Evolutionary conservation across 176 grass and related monocot genomes (phyloP), one percentile per base, ranked within the genome.

Genomic region (Chrysopogon serrulatus): DNA sequence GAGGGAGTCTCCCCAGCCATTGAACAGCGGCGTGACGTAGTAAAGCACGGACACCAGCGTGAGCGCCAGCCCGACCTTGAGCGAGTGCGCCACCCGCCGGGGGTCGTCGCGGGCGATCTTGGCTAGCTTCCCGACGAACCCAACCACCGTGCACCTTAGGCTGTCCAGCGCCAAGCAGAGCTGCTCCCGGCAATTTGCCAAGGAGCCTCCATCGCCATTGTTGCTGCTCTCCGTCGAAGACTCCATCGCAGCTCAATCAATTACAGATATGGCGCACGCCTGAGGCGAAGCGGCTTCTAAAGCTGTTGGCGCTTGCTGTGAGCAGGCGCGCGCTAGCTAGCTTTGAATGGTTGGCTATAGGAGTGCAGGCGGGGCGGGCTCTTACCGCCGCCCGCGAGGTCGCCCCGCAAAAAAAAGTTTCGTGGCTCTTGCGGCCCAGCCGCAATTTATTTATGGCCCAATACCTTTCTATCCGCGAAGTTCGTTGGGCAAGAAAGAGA

Each of bases 11-110:
- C 92, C 89, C 63, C 95, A 95, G 31, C 96, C 82, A 2, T 79
- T 62, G 86, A 84, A 95, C 7, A 95, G 89, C 10, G 93, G 85
- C 10, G 91, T 92, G 37, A 95, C 79, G 45, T 91, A 98, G 87
- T 98, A 98, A 35, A 93, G 62, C 71, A 84, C 49, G 42, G 96
- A 98, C 37, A 93, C 87, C 8, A 95, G 47, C 5, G 96, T 95
- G 32, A 98, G 92, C 14, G 96, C 87, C 48, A 98, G 56, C 21
- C 96, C 96, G 6, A 93, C 96, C 73, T 98, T 98, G 59, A 98
- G 68, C 54, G 92, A 87, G 59, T 98, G 93, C 48, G 62, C 82
- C 36, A 98, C 86, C 19, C 95, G 42, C 63, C 95, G 42, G 3
- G 91, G 93, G 70, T 98, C 96, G 60, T 95, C 96, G 16, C 77